A percentile compares a stretch with the other conserved stretches of the same genome.
These are phyloP conservation scores for Quercus dentata DNA, from an alignment of 306 rosid genomes.

Conservation along the genomic window DNA sequence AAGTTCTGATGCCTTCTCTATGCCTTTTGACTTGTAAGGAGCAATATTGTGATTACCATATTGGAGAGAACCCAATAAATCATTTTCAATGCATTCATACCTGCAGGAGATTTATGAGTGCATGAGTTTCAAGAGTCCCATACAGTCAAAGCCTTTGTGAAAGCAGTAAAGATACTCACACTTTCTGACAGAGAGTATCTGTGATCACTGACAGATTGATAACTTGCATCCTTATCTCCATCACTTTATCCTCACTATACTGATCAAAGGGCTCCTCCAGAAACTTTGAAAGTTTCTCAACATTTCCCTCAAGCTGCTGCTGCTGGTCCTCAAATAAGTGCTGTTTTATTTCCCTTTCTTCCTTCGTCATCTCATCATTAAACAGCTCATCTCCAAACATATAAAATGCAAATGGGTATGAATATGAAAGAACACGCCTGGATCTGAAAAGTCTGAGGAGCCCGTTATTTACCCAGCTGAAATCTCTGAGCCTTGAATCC, in stretches of 20 bases:
- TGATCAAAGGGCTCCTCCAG: constrained; percentile 78
- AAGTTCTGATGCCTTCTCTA: constrained; percentile 88
- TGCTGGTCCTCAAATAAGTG: constrained; percentile 97
- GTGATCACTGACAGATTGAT: constrained; percentile 58
- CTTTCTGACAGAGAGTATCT: constrained; percentile 69
- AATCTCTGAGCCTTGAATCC: constrained; percentile 62
- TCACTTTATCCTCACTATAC: constrained; percentile 53
- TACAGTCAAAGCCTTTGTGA: constrained; percentile 1
- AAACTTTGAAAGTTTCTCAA: constrained; percentile 80
- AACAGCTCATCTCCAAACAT: constrained; percentile 97
- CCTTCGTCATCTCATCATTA: constrained; percentile 66
- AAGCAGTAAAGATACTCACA: constrained; percentile 45
- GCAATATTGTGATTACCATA: constrained; percentile 74
- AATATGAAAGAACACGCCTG: constrained; percentile 91
- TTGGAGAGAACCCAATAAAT: constrained; percentile 69
- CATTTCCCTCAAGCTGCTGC: constrained; percentile 92
- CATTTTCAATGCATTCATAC: constrained; percentile 93
- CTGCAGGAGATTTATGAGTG: constrained; percentile 42
- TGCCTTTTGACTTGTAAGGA: constrained; percentile 89
- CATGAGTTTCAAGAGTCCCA: constrained; percentile 14
- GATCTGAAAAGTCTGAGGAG: constrained; percentile 85
- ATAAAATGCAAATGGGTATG: constrained; percentile 95
- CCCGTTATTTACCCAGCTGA: constrained; percentile 84
- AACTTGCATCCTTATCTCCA: constrained; percentile 73
- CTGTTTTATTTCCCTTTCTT: constrained; percentile 72